Evolutionary conservation across 2,329 filamentous ascomycete species (phyloP), one percentile per base, ranked within the genome.

Genomic region (Microcera coccophila): DNA sequence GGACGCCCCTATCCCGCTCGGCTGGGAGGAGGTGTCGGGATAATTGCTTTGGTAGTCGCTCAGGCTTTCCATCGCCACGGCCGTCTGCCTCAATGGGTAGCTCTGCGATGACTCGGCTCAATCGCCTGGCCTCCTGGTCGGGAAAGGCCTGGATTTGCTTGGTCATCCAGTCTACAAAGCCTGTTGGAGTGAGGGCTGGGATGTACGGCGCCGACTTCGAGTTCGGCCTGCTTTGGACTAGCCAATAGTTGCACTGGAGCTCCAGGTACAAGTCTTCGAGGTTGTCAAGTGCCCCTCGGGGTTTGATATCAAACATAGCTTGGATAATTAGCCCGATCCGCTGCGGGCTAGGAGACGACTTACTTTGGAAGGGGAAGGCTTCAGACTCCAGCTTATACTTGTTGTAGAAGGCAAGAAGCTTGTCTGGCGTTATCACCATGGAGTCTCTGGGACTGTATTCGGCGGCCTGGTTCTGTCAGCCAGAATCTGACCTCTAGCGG

Each of bases 1-100:
- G 76, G 1, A 78, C 69, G 22, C 76, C 68, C 0, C 74, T 56
- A 51, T 88, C 79, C 1, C 76, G 71, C 7, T 65, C 62, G 0
- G 70, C 68, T 0, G 89, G 89, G 29, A 95, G 78, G 3, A 93
- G 71, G 39, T 84, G 76, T 31, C 88, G 74, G 1, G 87, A 83
- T 3, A 95, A 74, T 53, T 90, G 83, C 50, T 87, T 89, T 0
- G 89, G 90, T 41, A 94, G 83, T 3, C 85, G 74, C 62, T 90
- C 86, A 10, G 77, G 80, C 49, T 74, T 78, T 36, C 84, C 77
- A 34, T 82, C 75, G 41, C 83, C 80, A 62, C 81, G 52, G 8
- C 65, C 67, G 37, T 71, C 67, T 1, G 68, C 66, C 21, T 73
- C 65, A 54, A 94, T 85, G 1, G 87, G 85, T 64, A 90, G 79